Evolutionary conservation across 2,329 filamentous ascomycete genomes (phyloP), one percentile per base, ranked within the genome.

Genomic region (Nemania abortiva): DNA sequence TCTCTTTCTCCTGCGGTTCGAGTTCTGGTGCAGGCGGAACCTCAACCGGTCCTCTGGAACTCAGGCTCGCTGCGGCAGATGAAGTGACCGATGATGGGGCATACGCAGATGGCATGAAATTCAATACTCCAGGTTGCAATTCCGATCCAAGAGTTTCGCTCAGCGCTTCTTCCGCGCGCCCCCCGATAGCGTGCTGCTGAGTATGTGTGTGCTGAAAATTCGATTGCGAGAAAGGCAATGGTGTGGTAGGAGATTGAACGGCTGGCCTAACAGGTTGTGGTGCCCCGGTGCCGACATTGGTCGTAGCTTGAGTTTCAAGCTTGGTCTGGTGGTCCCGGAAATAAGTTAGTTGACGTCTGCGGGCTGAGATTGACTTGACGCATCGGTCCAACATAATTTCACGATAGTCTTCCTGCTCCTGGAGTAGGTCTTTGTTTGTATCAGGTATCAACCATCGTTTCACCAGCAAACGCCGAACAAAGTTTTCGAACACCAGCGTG

Each of bases 11-110:
- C 18, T 15, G 9, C 4, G 15, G 27, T 18, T 54, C 27, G 13
- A 54, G 52, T 20, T 54, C 29, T n/a, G 52, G 52, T 13, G 52
- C 20, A 31, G 52, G 52, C 10, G 52, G 52, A n/a, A 54, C n/a
- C 24, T 54, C 52, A 54, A 54, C 31, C 10, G 15, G 15, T 7
- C 7, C 18, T 7, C 4, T n/a, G 18, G 11, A 9, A 6, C 3
- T 3, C 24, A 54, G 13, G 10, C 9, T 13, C 18, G 13, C 18
- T 6, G 11, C 52, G 3, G 10, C 29, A 18, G 52, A 31, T 5
- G 52, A 54, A 7, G 52, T 22, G 10, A 15, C 27, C 10, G 52
- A 54, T 34, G 52, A 54, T 7, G 52, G 52, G 18, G 52, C 52
- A 31, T 11, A 22, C 5, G 15, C n/a, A 29, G 29, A 22, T 54